A percentile compares a stretch with the other conserved stretches of the same genome.
phyloP scores from a whole-genome alignment of 345 rosid genomes.

The Gossypium australe region DNA sequence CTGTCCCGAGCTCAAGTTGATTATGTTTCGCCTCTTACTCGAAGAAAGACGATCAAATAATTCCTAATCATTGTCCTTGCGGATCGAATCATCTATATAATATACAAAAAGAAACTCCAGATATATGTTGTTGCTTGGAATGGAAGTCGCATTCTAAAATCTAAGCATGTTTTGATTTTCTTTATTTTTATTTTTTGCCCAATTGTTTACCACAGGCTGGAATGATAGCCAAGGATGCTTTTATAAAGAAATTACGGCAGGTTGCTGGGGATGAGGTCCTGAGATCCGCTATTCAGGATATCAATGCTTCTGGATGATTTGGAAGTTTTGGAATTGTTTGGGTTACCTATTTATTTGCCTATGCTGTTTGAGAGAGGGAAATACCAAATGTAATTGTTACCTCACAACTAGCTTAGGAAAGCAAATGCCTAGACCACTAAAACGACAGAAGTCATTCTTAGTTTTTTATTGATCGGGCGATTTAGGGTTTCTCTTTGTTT shows the following conservation, averaged over 20 bases:
- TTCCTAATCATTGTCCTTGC: no score
- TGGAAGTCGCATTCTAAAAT: background rate
- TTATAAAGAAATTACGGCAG: slow-evolving; percentile 25
- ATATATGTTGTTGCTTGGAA: background rate
- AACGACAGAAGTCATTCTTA: background rate
- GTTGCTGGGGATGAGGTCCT: slow-evolving; percentile 37
- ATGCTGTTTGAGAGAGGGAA: background rate
- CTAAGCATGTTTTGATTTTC: background rate
- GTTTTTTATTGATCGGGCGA: background rate
- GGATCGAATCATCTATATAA: no score
- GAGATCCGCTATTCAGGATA: slow-evolving; percentile 26
- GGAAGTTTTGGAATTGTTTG: background rate
- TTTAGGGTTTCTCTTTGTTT: background rate
- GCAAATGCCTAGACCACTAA: background rate
- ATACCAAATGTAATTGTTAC: background rate
- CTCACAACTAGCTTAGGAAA: background rate
- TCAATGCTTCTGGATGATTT: slow-evolving; percentile 13
- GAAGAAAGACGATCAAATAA: no score
- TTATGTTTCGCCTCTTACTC: no score
- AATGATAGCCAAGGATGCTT: slow-evolving; percentile 24
- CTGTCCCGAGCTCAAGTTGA: no score
- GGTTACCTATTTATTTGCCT: background rate
- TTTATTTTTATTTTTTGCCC: background rate
- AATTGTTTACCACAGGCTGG: slow-evolving; percentile 30
- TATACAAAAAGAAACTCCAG: no score